Evolutionary conservation across 2,329 filamentous ascomycete genomes (phyloP).

Genomic region (Colletotrichum sp.): DNA sequence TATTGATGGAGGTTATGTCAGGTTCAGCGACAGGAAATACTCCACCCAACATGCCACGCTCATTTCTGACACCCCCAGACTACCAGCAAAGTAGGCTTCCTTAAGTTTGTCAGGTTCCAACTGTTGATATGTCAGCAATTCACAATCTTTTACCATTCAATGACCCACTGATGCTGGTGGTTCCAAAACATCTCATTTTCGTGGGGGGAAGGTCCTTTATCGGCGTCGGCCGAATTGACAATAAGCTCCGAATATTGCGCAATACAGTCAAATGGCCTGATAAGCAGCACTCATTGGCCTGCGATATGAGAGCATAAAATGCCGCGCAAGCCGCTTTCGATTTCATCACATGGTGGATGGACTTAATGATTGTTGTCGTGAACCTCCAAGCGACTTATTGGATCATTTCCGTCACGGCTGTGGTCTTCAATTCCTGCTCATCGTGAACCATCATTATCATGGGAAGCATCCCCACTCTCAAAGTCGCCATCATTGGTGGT

Average conservation of each 20-base stretch:
- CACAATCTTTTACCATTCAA: background rate
- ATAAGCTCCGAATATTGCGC: conserved; percentile 10
- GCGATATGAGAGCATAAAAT: background rate
- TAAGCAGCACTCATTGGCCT: background rate
- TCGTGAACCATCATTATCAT: background rate
- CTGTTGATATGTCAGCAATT: background rate
- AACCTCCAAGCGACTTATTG: fast-evolving
- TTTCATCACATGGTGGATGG: background rate
- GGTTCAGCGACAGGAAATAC: background rate
- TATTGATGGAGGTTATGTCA: no score
- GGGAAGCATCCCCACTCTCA: background rate
- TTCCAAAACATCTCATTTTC: background rate
- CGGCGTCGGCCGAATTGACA: conserved; percentile 11
- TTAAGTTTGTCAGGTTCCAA: background rate
- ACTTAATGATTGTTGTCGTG: background rate
- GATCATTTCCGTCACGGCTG: background rate
- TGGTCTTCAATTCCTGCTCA: background rate
- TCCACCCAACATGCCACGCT: fast-evolving
- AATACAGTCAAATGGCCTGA: conserved; percentile 1
- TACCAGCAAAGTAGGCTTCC: background rate
- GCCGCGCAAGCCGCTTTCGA: background rate
- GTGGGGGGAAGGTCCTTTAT: background rate
- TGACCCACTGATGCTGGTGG: background rate
- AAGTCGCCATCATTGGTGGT: conserved; percentile 28
- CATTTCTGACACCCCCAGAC: fast-evolving